phyloP scores from a whole-genome alignment of 1,284 basidiomycete species.

The Trametes polyzona region DNA sequence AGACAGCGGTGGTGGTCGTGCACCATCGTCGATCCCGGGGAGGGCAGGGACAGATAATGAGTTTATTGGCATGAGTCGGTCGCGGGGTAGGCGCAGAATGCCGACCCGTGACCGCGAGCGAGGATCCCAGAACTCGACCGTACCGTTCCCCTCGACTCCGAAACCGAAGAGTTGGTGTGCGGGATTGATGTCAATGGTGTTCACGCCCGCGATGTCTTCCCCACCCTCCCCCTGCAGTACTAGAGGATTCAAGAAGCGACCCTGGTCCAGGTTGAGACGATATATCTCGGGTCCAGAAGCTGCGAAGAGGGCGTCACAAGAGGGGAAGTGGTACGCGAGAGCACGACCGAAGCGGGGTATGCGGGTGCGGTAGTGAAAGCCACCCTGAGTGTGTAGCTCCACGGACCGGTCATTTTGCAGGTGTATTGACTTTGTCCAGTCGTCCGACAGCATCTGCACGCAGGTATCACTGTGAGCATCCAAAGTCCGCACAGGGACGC shows the following conservation, averaged over 20 bases:
- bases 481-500: neutral
- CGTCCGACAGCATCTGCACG: conserved; percentile 89
- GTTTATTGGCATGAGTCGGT: conserved; percentile 55
- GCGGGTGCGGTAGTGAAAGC: conserved; percentile 90
- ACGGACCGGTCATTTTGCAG: conserved; percentile 96
- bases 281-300: conserved; percentile 83
- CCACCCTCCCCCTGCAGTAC: conserved; percentile 57
- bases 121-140: conserved; percentile 97
- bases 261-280: conserved; percentile 95
- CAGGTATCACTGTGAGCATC: neutral
- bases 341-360: conserved; percentile 95
- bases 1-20: conserved; percentile 47
- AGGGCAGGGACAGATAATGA: conserved; percentile 41
- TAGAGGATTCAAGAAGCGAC: conserved; percentile 87
- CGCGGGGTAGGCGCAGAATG: conserved; percentile 73
- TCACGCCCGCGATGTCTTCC: conserved; percentile 79
- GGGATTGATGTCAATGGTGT: conserved; percentile 92
- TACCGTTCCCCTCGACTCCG: conserved; percentile 83
- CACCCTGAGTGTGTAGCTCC: conserved; percentile 93
- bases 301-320: conserved; percentile 66
- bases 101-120: conserved; percentile 83
- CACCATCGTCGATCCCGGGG: conserved; percentile 48
- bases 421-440: conserved; percentile 99
- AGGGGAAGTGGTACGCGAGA: conserved; percentile 71
- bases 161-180: conserved; percentile 92